Percentiles rank a stretch among this genome's conserved stretches.
Conservation (phyloP, 148 eudicot species). For the Cornus kousa region DNA sequence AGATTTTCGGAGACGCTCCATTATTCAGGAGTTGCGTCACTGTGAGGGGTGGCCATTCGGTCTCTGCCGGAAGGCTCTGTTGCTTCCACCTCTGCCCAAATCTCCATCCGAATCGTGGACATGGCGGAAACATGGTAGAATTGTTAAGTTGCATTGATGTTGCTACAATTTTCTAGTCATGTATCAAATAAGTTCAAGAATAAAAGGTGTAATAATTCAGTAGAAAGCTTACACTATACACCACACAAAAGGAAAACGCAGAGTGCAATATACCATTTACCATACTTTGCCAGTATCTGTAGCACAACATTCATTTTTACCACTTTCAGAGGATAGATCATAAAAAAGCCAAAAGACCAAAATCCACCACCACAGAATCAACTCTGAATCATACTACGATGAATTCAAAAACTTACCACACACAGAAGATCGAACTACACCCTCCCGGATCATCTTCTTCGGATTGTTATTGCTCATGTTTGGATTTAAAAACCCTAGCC, state of each 20-base stretch:
- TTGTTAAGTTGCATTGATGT: not conserved
- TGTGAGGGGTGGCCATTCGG: constrained; percentile 98
- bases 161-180: not conserved
- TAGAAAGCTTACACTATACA: not conserved
- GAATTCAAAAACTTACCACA: too few relatives aligned
- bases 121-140: constrained; percentile 52
- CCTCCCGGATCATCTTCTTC: too few relatives aligned
- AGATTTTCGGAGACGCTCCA: constrained; percentile 35
- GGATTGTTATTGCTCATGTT: too few relatives aligned
- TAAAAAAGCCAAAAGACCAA: not conserved
- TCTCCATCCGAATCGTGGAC: constrained; percentile 90
- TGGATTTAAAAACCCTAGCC: too few relatives aligned
- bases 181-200: not conserved
- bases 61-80: constrained; percentile 59
- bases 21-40: constrained; percentile 56
- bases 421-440: too few relatives aligned
- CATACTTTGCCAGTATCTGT: not conserved
- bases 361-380: too few relatives aligned
- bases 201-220: not conserved
- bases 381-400: too few relatives aligned
- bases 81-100: constrained; percentile 90
- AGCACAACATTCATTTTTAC: not conserved
- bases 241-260: not conserved
- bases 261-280: not conserved
- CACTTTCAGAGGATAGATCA: not conserved